Evolutionary conservation across 768 basidiomycete species (phyloP).

Genomic region (Boletus fagicola): DNA sequence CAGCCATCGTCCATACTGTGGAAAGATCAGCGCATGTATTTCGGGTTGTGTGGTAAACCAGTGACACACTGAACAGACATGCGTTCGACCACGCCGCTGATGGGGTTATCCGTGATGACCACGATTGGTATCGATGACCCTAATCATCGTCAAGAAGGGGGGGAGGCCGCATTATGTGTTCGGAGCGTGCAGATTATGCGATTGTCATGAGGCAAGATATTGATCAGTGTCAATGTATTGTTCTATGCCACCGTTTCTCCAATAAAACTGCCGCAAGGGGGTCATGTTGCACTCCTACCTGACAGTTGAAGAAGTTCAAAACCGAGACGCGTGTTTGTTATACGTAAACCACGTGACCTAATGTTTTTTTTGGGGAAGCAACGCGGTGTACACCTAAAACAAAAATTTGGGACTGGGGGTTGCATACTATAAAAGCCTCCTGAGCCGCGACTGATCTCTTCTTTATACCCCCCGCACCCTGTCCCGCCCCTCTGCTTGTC

Average conservation of each 20-base stretch:
- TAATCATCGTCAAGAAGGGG: conserved; percentile 1
- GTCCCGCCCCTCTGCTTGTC: conserved; percentile 3
- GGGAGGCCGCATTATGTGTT: conserved; percentile 11
- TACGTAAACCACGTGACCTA: conserved; percentile 33
- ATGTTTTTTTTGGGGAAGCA: conserved; percentile 30
- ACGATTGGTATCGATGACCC: conserved; percentile 31
- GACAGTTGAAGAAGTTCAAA: conserved; percentile 1
- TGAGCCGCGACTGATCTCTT: conserved; percentile 4
- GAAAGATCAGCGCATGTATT: not conserved
- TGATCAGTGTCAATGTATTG: not conserved
- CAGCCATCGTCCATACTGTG: not conserved
- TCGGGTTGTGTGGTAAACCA: not conserved
- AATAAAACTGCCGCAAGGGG: not conserved
- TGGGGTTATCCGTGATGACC: conserved; percentile 18
- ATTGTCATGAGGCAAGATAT: conserved; percentile 6
- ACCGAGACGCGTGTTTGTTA: conserved; percentile 3
- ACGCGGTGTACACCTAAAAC: conserved; percentile 19
- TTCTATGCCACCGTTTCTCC: not conserved
- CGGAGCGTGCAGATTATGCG: conserved; percentile 8
- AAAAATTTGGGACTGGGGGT: conserved; percentile 36
- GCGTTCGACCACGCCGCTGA: conserved; percentile 19
- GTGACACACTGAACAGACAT: conserved; percentile 11
- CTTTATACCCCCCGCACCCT: not conserved
- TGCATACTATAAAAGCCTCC: conserved; percentile 22
- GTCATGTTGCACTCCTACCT: not conserved